Evolutionary conservation across 345 rosid genomes (phyloP).

Genomic region (Citrus reticulata): DNA sequence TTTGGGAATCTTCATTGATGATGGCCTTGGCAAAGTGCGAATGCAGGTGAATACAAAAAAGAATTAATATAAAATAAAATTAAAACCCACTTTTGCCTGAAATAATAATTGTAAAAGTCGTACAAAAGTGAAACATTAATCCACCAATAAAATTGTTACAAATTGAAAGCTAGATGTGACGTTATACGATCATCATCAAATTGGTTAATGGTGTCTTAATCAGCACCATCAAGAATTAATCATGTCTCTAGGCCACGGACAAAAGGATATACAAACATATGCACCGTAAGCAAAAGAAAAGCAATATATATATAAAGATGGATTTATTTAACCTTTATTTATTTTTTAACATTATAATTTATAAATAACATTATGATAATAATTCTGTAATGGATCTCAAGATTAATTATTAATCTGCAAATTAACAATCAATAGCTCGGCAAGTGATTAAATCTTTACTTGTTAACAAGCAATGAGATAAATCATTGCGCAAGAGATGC

Average conservation of each 20-base stretch:
- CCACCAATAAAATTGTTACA: background rate
- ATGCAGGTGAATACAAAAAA: background rate
- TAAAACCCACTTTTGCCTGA: background rate
- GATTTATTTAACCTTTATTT: no score
- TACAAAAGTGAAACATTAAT: background rate
- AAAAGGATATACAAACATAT: background rate
- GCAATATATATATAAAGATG: no score
- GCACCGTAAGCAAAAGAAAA: no score
- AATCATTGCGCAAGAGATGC: no score
- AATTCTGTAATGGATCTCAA: no score
- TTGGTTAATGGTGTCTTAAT: conserved; percentile 12
- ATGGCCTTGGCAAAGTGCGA: background rate
- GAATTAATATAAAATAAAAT: no score
- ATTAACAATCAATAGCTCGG: no score
- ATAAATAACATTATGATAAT: no score
- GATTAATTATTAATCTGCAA: no score
- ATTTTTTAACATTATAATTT: no score
- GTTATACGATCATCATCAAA: background rate
- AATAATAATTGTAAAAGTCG: background rate
- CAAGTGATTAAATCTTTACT: no score
- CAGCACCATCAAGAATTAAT: background rate
- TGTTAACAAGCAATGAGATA: no score
- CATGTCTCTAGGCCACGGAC: background rate
- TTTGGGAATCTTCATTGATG: background rate
- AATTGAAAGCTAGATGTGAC: background rate